These are phyloP conservation scores for Dioscorea dumetorum DNA, from an alignment of 106 monocot species.

Conservation along the genomic window DNA sequence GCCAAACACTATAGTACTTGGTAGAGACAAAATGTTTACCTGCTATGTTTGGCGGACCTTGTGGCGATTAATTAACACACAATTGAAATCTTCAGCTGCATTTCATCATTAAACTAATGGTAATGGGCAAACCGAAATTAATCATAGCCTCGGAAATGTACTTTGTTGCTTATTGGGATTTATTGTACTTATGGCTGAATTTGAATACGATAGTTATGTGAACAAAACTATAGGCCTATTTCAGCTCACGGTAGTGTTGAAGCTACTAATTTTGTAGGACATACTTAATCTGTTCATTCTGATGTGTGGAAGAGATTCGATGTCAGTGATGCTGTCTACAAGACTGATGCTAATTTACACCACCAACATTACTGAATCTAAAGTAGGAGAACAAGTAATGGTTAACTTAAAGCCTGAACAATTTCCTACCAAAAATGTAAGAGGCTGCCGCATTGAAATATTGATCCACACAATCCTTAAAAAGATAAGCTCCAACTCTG, in stretches of 20 bases:
- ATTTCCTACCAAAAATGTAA: not conserved
- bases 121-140: not conserved
- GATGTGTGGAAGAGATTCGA: not conserved
- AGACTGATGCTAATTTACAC: not conserved
- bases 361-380: not conserved
- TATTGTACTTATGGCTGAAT: not conserved
- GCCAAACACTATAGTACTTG: conserved; percentile 1
- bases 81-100: not conserved
- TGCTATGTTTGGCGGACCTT: not conserved
- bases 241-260: not conserved
- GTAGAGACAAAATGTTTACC: not conserved
- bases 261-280: not conserved
- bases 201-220: not conserved
- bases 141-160: not conserved
- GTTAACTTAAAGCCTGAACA: not conserved
- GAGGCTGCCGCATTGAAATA: not conserved
- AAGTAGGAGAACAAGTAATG: not conserved
- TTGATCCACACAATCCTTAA: not conserved
- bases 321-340: not conserved
- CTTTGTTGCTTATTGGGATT: not conserved
- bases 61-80: not conserved
- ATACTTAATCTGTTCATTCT: not conserved
- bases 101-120: conserved; percentile 3
- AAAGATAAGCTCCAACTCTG: not conserved
- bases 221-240: not conserved